These are phyloP conservation scores for Echeveria elegans DNA, from an alignment of 164 flowering plant species.

Conservation along the genomic window DNA sequence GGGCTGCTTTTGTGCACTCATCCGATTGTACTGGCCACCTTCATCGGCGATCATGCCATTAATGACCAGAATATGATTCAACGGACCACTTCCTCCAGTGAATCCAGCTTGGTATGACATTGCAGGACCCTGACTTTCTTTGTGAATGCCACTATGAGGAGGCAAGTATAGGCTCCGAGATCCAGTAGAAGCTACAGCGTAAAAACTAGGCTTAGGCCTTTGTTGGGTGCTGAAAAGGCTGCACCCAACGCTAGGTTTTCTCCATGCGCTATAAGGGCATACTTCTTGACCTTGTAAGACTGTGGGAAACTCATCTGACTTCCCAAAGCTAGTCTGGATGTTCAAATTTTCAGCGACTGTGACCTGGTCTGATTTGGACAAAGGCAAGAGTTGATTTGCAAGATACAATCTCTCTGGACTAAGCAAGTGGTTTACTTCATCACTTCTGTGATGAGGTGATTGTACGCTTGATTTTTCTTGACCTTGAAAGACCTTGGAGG, in stretches of 20 bases:
- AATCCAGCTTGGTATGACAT: constrained; percentile 20
- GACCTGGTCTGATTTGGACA: constrained; percentile 18
- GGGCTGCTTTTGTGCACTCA: constrained; percentile 20
- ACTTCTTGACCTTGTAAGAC: constrained; percentile 99
- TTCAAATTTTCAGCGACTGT: constrained; percentile 20
- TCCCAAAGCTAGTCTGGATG: constrained; percentile 49
- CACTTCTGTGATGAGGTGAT: constrained; percentile 47
- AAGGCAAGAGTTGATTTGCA: constrained; percentile 23
- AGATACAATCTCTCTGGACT: constrained; percentile 36
- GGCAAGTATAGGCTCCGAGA: constrained; percentile 32
- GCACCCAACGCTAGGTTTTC: constrained; percentile 27
- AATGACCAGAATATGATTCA: constrained; percentile 20
- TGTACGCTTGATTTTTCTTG: constrained; percentile 77
- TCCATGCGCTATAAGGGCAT: constrained; percentile 45
- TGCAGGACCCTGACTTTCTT: constrained; percentile 20
- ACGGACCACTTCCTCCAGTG: constrained; percentile 22
- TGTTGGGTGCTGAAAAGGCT: constrained; percentile 31
- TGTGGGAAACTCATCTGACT: constrained; percentile 58
- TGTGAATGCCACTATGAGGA: constrained; percentile 27
- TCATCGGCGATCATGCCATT: constrained; percentile 18
- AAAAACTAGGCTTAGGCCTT: constrained; percentile 30
- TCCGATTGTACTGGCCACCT: constrained; percentile 15
- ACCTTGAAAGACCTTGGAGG: constrained; percentile 99
- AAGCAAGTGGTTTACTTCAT: constrained; percentile 31
- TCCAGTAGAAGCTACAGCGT: constrained; percentile 43